A percentile compares a stretch with the other conserved stretches of the same genome.
Evolutionary conservation across 2,329 filamentous ascomycete genomes (phyloP).

Genomic region (Chaetomiaceae sp.): DNA sequence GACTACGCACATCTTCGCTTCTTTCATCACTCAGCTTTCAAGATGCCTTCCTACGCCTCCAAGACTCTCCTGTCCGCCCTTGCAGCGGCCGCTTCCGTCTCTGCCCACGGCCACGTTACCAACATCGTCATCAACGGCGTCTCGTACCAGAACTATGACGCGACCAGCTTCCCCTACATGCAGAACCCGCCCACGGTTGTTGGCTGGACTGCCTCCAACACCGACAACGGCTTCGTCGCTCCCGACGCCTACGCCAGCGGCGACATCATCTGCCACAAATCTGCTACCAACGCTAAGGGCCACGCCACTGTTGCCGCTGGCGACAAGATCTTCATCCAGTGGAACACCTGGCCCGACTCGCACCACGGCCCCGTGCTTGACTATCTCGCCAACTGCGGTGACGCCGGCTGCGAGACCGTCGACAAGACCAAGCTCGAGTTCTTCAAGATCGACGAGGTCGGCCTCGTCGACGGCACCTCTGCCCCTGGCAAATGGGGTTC

Average conservation of each 20-base stretch:
- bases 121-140: slow-evolving; percentile 43
- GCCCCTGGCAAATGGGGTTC: slow-evolving; percentile 49
- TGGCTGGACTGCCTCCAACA: slow-evolving; percentile 41
- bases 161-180: slow-evolving; percentile 36
- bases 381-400: slow-evolving; percentile 56
- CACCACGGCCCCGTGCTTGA: slow-evolving; percentile 55
- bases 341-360: slow-evolving; percentile 40
- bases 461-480: slow-evolving; percentile 40
- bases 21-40: slow-evolving; percentile 7
- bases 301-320: slow-evolving; percentile 40
- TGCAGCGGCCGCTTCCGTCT: slow-evolving; percentile 21
- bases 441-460: slow-evolving; percentile 52
- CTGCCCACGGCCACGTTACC: slow-evolving; percentile 40
- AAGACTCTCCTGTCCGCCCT: slow-evolving; percentile 22
- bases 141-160: slow-evolving; percentile 39
- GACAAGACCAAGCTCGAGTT: slow-evolving; percentile 53
- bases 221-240: slow-evolving; percentile 49
- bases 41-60: slow-evolving; percentile 24
- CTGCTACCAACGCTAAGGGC: slow-evolving; percentile 35
- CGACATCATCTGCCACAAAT: slow-evolving; percentile 47
- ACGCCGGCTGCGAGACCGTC: slow-evolving; percentile 51
- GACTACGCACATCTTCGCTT: slow-evolving; percentile 5
- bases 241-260: slow-evolving; percentile 34
- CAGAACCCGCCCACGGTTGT: slow-evolving; percentile 35
- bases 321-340: slow-evolving; percentile 38